Conservation (phyloP, 768 basidiomycete genomes). For the Hemileccinum impolitum region DNA sequence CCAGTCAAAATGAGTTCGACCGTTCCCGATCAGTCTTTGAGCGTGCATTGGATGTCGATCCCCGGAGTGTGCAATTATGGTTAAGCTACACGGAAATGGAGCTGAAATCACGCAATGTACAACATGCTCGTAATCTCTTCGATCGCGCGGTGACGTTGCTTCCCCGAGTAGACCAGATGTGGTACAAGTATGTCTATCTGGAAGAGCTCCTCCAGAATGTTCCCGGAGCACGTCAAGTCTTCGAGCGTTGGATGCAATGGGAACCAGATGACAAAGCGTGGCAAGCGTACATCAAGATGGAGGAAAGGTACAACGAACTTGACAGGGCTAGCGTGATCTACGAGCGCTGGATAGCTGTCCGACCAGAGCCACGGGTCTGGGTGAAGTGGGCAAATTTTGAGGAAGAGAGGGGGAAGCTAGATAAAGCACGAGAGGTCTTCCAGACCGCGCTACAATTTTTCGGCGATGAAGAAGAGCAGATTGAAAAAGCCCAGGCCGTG, state of each 20-base stretch:
- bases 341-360: conserved; percentile 82
- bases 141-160: conserved; percentile 96
- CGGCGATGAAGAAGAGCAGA: conserved; percentile 83
- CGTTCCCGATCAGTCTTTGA: conserved; percentile 95
- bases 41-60: conserved; percentile 93
- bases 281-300: conserved; percentile 99
- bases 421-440: conserved; percentile 83
- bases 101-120: conserved; percentile 94
- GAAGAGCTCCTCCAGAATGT: conserved; percentile 97
- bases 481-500: conserved; percentile 87
- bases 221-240: conserved; percentile 93
- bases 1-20: conserved; percentile 94
- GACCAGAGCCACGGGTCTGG: conserved; percentile 77
- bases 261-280: conserved; percentile 99
- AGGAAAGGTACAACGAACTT: conserved; percentile 86
- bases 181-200: conserved; percentile 99
- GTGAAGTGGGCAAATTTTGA: conserved; percentile 88
- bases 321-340: conserved; percentile 92
- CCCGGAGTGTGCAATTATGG: conserved; percentile 89
- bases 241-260: conserved; percentile 99
- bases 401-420: conserved; percentile 62
- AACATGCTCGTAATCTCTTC: conserved; percentile 77
- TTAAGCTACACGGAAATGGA: conserved; percentile 96
- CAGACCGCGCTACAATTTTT: conserved; percentile 89
- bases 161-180: conserved; percentile 93